Percentiles rank a stretch among this genome's conserved stretches.
Evolutionary conservation across 31 red algal genomes (phyloP).

Genomic region (Asparagopsis taxiformis): DNA sequence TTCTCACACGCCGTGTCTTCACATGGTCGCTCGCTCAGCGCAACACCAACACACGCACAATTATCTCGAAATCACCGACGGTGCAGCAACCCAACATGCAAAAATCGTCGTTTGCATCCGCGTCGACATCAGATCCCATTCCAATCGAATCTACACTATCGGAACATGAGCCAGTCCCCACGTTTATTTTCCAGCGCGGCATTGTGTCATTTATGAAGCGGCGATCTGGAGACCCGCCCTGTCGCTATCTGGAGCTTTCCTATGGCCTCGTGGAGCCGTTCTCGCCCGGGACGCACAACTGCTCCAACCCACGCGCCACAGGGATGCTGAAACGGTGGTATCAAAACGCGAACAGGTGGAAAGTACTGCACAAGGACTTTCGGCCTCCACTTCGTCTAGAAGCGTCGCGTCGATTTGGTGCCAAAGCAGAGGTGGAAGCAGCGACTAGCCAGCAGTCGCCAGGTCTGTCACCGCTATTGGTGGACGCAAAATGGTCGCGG

Average conservation of each 20-base stretch:
- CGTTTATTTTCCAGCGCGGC: slow-evolving; percentile 49
- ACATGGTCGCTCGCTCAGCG: slow-evolving; percentile 1
- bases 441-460: background rate
- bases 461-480: background rate
- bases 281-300: slow-evolving; percentile 17
- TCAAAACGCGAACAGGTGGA: slow-evolving; percentile 33
- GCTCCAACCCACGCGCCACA: slow-evolving; percentile 24
- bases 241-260: slow-evolving; percentile 28
- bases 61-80: background rate
- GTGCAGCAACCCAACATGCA: background rate
- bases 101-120: background rate
- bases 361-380: slow-evolving; percentile 28
- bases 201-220: slow-evolving; percentile 7
- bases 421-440: background rate
- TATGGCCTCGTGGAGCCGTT: slow-evolving; percentile 34
- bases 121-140: background rate
- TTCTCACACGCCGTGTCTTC: slow-evolving; percentile 35
- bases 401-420: background rate
- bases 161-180: slow-evolving; percentile 14
- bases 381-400: background rate
- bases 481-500: background rate
- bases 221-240: slow-evolving; percentile 41
- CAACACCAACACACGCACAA: background rate
- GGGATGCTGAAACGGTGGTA: slow-evolving; percentile 48
- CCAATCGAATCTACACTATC: slow-evolving; percentile 18